These are phyloP conservation scores for Mortierella polycephala DNA, from an alignment of 371 early-diverging fungal genomes.

Conservation along the genomic window DNA sequence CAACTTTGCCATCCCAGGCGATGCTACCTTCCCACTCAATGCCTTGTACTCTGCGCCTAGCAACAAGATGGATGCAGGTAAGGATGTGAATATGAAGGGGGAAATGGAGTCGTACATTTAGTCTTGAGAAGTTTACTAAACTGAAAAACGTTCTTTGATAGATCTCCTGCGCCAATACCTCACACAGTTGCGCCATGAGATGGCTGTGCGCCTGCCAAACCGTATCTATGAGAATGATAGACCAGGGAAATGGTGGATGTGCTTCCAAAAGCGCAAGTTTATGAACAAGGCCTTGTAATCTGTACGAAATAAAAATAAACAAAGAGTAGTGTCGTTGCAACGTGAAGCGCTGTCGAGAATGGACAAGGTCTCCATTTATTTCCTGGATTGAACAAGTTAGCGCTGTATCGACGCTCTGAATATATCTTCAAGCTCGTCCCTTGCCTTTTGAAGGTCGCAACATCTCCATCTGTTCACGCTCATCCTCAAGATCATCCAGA, in stretches of 20 bases:
- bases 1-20: constrained; percentile 94
- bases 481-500: constrained; percentile 39
- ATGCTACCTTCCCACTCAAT: constrained; percentile 91
- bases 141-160: constrained; percentile 31
- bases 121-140: not conserved
- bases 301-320: constrained; percentile 1
- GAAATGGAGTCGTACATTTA: not conserved
- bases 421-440: constrained; percentile 27
- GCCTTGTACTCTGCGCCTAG: constrained; percentile 85
- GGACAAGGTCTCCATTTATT: no score
- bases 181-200: constrained; percentile 90
- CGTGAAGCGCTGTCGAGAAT: no score
- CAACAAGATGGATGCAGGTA: constrained; percentile 83
- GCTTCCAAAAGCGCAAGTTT: constrained; percentile 97
- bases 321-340: not conserved
- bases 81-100: not conserved
- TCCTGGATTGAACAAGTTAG: no score
- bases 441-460: constrained; percentile 34
- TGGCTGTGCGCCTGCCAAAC: constrained; percentile 78
- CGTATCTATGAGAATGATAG: constrained; percentile 82
- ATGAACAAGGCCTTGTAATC: constrained; percentile 84
- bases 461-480: constrained; percentile 31
- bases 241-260: constrained; percentile 98
- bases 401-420: no score
- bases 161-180: constrained; percentile 91